A percentile compares a stretch with the other conserved stretches of the same genome.
phyloP scores from a whole-genome alignment of 345 rosid species.

The Raphanus raphanistrum region DNA sequence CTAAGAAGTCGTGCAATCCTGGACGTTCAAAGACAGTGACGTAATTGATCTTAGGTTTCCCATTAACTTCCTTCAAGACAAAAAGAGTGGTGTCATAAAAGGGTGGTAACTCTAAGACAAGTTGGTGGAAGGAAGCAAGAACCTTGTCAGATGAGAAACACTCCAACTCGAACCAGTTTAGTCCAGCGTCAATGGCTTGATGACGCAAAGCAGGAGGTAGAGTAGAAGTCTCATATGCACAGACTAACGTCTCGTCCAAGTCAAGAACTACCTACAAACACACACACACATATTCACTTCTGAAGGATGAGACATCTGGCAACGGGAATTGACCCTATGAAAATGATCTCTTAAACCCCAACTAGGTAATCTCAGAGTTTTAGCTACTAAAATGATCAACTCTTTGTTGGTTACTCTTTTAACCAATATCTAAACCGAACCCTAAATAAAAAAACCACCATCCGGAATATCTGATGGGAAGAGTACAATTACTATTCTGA shows the following conservation, averaged over 20 bases:
- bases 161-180: slow-evolving; percentile 90
- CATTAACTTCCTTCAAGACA: slow-evolving; percentile 65
- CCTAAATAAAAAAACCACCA: too few species aligned
- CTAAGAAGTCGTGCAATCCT: slow-evolving; percentile 78
- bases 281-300: slow-evolving; percentile 12
- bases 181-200: slow-evolving; percentile 77
- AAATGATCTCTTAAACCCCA: too few species aligned
- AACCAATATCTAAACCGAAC: too few species aligned
- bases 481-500: too few species aligned
- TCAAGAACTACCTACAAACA: slow-evolving; percentile 87
- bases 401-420: too few species aligned
- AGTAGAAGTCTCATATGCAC: slow-evolving; percentile 88
- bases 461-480: too few species aligned
- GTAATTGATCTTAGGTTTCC: slow-evolving; percentile 71
- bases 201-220: slow-evolving; percentile 59
- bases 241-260: slow-evolving; percentile 93
- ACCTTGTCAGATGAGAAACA: slow-evolving; percentile 94
- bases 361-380: too few species aligned
- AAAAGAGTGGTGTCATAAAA: slow-evolving; percentile 42
- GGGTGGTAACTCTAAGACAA: background rate
- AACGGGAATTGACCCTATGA: too few species aligned
- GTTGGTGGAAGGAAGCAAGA: background rate
- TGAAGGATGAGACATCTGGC: too few species aligned
- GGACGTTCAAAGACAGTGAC: slow-evolving; percentile 96
- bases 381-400: too few species aligned